A percentile compares a stretch with the other conserved stretches of the same genome.
Evolutionary conservation across 2,329 filamentous ascomycete genomes (phyloP).

Genomic region (Salinomyces thailandicus): DNA sequence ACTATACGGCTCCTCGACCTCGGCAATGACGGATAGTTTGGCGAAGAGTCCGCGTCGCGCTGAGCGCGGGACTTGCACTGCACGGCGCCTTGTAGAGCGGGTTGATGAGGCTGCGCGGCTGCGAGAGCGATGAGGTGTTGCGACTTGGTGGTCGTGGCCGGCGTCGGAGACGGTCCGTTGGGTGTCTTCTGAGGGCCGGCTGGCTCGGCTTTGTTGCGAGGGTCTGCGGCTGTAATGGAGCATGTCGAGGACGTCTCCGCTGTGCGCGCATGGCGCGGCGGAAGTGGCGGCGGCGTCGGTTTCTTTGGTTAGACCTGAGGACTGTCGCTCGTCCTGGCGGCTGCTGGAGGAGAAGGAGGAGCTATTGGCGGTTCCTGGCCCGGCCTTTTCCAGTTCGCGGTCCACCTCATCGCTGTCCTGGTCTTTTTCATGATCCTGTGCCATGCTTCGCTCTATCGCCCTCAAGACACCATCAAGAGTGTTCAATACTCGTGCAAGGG

Average conservation of each 20-base stretch:
- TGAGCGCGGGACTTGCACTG: slow-evolving; percentile 38
- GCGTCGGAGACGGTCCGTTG: slow-evolving; percentile 17
- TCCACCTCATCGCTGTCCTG: too few species aligned
- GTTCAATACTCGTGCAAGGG: too few species aligned
- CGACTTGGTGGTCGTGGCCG: slow-evolving; percentile 20
- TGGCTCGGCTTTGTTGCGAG: slow-evolving; percentile 7
- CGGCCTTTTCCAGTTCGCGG: slow-evolving; percentile 6
- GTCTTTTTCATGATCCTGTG: too few species aligned
- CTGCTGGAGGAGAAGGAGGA: not conserved
- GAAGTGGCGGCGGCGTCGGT: slow-evolving; percentile 7
- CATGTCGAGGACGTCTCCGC: slow-evolving; percentile 8
- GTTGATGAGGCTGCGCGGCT: slow-evolving; percentile 19
- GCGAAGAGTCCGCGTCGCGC: slow-evolving; percentile 63
- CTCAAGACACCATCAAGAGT: too few species aligned
- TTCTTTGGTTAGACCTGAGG: slow-evolving; percentile 6
- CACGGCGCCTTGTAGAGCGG: slow-evolving; percentile 19
- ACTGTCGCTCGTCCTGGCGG: not conserved
- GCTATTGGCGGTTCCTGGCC: not conserved
- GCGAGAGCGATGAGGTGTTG: slow-evolving; percentile 14
- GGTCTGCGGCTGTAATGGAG: slow-evolving; percentile 4
- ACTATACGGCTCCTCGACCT: slow-evolving; percentile 65
- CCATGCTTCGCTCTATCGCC: too few species aligned
- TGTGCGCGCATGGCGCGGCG: slow-evolving; percentile 10
- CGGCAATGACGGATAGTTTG: slow-evolving; percentile 60
- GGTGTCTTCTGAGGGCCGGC: slow-evolving; percentile 12